Base-by-base conservation (phyloP, 2,329 filamentous ascomycete species). In the Alternaria sp. region DNA sequence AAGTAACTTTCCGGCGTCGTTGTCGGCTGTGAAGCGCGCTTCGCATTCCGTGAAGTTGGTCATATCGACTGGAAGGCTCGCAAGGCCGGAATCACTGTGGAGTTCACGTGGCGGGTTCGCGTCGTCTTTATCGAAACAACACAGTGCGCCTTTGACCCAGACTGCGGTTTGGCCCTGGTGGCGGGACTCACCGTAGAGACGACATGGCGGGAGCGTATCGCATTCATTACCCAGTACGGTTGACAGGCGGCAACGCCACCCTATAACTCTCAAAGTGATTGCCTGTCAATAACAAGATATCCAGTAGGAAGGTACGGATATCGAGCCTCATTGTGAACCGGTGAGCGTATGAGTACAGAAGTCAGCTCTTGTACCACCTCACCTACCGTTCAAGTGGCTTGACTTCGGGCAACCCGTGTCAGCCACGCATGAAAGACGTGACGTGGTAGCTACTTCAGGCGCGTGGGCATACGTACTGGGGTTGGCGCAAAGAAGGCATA, bases 1-100 rank as follows among this genome's bases (percentile, higher is more conserved):
- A 1, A 71, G 62, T 7, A 57, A 43, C 15, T 66, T 57, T 17
- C 58, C 56, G 8, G 47, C 26, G 11, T 46, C 0, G 4, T 43
- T 67, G 19, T 66, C 43, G 21, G 57, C 57, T 17, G 50, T 25
- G 17, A 53, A 69, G 26, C 28, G 36, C 17, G 19, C 17, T 13
- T 13, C 50, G 30, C 65, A 67, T 21, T 55, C 36, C 15, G 8
- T 25, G 12, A 55, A 44, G 52, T 45, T 21, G 10, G 36, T 15
- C 52, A 44, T 55, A 17, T 55, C 52, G 36, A 21, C 21, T 25
- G 25, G 19, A 49, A 8, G 45, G 40, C 32, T 2, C 13, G 30
- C 43, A 36, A 53, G 59, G 59, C 45, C 10, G 53, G 6, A 9
- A 2, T 51, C 49, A 2, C 13, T 32, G 17, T 36, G 13, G 12